These are phyloP conservation scores for Chlamydomonas sp. DNA, from an alignment of 139 green algal species.

Conservation along the genomic window DNA sequence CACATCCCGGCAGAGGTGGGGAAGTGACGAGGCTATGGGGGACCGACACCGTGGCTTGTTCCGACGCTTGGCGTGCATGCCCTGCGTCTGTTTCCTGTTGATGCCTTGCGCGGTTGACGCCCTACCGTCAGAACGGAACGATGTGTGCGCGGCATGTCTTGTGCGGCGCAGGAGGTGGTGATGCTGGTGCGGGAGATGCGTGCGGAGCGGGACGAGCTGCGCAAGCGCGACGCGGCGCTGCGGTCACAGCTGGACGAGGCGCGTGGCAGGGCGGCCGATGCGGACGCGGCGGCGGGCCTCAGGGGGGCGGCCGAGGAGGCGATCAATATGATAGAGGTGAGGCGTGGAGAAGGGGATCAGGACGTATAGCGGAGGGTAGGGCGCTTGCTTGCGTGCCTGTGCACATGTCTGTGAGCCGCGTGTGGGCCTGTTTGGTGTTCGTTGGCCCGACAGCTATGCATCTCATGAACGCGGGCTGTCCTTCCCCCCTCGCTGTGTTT, in stretches of 20 bases:
- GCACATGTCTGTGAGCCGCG: not conserved
- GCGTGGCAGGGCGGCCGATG: not conserved
- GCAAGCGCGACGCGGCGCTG: slow-evolving; percentile 22
- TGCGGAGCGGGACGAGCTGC: slow-evolving; percentile 52
- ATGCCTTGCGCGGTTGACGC: too few relatives aligned
- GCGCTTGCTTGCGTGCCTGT: not conserved
- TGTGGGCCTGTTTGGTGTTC: not conserved
- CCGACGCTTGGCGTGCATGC: too few relatives aligned
- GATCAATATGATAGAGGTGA: slow-evolving; percentile 12
- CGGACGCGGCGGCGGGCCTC: slow-evolving; percentile 32
- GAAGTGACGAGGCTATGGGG: not conserved
- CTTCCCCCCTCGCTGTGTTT: not conserved
- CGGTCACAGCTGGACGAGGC: not conserved
- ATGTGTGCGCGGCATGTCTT: not conserved
- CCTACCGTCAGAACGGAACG: too few relatives aligned
- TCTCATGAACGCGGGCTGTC: not conserved
- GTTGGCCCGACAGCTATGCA: not conserved
- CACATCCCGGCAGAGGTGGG: slow-evolving; percentile 16
- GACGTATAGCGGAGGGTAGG: not conserved
- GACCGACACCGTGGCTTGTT: not conserved
- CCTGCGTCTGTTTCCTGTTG: too few relatives aligned
- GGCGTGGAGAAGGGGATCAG: not conserved
- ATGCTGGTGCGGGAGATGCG: slow-evolving; percentile 24
- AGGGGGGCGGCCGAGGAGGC: not conserved
- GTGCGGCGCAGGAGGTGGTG: slow-evolving; percentile 6